Percentiles rank a stretch among this genome's conserved stretches.
Evolutionary conservation across 352 stramenopile species (phyloP).

Genomic region (Saprolegnia diclina): DNA sequence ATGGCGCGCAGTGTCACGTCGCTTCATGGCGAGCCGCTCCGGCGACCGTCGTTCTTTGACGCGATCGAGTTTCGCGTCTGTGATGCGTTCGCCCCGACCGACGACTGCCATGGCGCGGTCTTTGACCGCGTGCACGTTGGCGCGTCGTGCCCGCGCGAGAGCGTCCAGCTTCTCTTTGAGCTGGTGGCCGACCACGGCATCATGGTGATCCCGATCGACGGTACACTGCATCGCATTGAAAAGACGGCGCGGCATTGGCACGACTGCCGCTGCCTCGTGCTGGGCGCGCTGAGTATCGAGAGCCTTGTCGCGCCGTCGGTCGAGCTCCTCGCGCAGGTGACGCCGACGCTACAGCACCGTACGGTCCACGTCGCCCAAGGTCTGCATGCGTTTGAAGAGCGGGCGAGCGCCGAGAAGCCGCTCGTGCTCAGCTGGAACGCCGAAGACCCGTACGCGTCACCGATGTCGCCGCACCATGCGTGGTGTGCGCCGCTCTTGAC

Average conservation of each 20-base stretch:
- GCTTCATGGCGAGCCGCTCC: constrained; percentile 10
- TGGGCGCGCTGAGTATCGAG: constrained; percentile 16
- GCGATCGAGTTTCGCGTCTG: constrained; percentile 23
- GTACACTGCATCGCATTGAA: constrained; percentile 20
- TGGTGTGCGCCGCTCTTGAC: neutral
- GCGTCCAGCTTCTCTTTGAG: constrained; percentile 20
- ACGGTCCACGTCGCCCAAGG: neutral
- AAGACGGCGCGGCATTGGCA: constrained; percentile 19
- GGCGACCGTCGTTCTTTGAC: constrained; percentile 16
- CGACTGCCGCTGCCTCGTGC: neutral
- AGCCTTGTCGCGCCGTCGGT: constrained; percentile 20
- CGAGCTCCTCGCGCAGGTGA: neutral
- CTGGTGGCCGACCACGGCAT: constrained; percentile 17
- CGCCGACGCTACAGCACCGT: neutral
- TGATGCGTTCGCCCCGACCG: constrained; percentile 17
- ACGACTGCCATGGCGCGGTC: neutral
- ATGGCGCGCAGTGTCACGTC: constrained; percentile 22
- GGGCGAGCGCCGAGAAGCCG: neutral
- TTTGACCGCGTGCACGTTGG: constrained; percentile 25
- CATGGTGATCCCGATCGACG: constrained; percentile 20
- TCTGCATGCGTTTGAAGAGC: constrained; percentile 26
- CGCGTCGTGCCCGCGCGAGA: constrained; percentile 20
- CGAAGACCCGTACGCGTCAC: neutral
- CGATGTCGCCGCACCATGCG: neutral
- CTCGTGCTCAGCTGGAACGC: constrained; percentile 1